Base-by-base conservation (phyloP, 768 basidiomycete species). In the Cystobasidium ongulense region DNA sequence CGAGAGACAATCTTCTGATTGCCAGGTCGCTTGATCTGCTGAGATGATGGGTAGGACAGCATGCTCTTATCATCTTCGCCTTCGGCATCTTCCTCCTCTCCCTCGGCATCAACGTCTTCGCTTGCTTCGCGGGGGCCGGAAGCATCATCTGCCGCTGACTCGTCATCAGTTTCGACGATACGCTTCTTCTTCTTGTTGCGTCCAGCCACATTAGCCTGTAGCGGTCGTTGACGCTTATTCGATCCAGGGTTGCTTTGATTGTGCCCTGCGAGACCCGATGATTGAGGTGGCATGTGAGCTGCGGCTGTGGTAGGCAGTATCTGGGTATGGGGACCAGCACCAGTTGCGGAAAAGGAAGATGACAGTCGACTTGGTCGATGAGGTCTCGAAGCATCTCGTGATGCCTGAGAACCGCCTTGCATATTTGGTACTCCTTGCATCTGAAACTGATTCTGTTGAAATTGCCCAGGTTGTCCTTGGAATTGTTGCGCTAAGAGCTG, bases 141-240 rank as follows among this genome's bases (percentile, higher is more conserved):
- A 1, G 33, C 68, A 33, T 67, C 65, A 59, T 36, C 53, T 36
- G 65, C 38, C 23, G 54, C 52, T 18, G 65, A 67, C 53, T 71
- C 68, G n/a, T 71, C 68, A 38, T 71, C 68, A 1, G 68, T 54
- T 29, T 54, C 54, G 18, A 38, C 29, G 17, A 71, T 71, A 4
- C 68, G 68, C 36, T 71, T 71, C 68, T 71, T 71, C 68, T 71
- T 71, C 66, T 71, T 71, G n/a, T 35, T 35, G 41, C 39, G 39
- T 17, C 46, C 39, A 17, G 39, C 65, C 23, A 36, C 7, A 46
- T 15, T 41, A 3, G 43, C 31, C n/a, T 39, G 39, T 21, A 27
- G 27, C 23, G 65, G 43, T 31, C 43, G 41, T 21, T 13, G n/a
- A 53, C 39, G 65, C 27, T 46, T 67, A 39, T 67, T 39, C 21